Evolutionary conservation across 208 protist genomes (phyloP).

Genomic region (Blastocrithidia nonstop): DNA sequence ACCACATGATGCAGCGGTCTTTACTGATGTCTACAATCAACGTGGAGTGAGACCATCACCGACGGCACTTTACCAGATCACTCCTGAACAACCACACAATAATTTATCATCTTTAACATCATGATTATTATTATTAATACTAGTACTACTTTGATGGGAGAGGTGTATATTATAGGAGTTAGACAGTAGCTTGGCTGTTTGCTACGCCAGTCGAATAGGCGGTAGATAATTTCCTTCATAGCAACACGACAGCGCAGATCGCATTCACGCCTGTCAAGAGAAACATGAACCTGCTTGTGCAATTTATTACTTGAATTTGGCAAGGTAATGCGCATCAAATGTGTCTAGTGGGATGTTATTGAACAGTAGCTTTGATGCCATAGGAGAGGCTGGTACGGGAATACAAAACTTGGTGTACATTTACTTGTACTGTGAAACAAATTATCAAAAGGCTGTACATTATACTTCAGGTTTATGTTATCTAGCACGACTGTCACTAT

Average conservation of each 20-base stretch:
- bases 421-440: no score
- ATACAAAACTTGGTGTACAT: constrained; percentile 39
- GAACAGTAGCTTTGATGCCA: constrained; percentile 47
- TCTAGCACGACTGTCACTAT: neutral
- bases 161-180: no score
- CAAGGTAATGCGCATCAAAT: no score
- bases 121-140: no score
- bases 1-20: constrained; percentile 52
- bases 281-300: no score
- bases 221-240: constrained; percentile 66
- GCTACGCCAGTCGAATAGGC: constrained; percentile 45
- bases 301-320: no score
- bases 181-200: constrained; percentile 28
- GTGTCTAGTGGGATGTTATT: no score
- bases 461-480: constrained; percentile 1
- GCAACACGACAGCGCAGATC: constrained; percentile 53
- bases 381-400: constrained; percentile 48
- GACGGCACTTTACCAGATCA: constrained; percentile 51
- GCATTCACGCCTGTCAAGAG: constrained; percentile 84
- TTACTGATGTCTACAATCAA: constrained; percentile 64
- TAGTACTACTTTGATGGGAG: no score
- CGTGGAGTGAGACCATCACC: constrained; percentile 34
- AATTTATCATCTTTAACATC: no score
- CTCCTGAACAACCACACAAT: constrained; percentile 12
- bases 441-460: constrained; percentile 7